phyloP scores from a whole-genome alignment of 208 protist species.

The Leishmania major region DNA sequence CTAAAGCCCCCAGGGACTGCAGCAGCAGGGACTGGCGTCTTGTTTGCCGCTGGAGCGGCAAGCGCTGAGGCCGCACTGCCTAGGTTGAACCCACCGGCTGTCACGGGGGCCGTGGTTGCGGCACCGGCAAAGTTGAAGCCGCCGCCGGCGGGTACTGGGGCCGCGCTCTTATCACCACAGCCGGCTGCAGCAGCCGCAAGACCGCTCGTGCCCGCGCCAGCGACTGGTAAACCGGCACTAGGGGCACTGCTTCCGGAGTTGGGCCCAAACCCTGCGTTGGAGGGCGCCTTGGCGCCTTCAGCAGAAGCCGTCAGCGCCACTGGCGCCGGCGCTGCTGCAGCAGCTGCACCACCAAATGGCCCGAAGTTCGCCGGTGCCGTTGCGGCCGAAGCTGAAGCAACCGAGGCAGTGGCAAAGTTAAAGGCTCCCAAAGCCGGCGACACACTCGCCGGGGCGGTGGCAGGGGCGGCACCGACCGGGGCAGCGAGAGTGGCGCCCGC shows the following conservation, averaged over 20 bases:
- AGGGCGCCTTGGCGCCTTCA: neutral
- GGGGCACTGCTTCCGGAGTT: neutral
- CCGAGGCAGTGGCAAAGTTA: neutral
- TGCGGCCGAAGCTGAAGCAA: slow-evolving; percentile 7
- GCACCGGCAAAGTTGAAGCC: slow-evolving; percentile 24
- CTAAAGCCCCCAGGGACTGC: slow-evolving; percentile 14
- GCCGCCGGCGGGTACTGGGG: neutral
- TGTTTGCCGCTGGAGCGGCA: neutral
- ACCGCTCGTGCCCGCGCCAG: neutral
- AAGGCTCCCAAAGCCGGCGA: neutral
- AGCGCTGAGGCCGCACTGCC: slow-evolving; percentile 10
- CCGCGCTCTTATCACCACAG: neutral
- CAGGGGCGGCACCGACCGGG: neutral
- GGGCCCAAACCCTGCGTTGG: neutral
- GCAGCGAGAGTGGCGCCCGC: neutral
- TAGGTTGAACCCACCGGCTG: slow-evolving; percentile 12
- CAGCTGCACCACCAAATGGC: slow-evolving; percentile 4
- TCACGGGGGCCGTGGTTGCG: neutral
- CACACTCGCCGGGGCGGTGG: slow-evolving; percentile 15
- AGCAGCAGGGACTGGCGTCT: neutral
- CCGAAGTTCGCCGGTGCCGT: slow-evolving; percentile 13
- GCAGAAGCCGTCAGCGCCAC: neutral
- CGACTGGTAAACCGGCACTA: neutral
- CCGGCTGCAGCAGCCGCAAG: neutral
- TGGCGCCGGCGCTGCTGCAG: neutral